A percentile compares a stretch with the other conserved stretches of the same genome.
These are phyloP conservation scores for Neoascochyta sp. DNA, from an alignment of 2,329 filamentous ascomycete species.

Conservation along the genomic window DNA sequence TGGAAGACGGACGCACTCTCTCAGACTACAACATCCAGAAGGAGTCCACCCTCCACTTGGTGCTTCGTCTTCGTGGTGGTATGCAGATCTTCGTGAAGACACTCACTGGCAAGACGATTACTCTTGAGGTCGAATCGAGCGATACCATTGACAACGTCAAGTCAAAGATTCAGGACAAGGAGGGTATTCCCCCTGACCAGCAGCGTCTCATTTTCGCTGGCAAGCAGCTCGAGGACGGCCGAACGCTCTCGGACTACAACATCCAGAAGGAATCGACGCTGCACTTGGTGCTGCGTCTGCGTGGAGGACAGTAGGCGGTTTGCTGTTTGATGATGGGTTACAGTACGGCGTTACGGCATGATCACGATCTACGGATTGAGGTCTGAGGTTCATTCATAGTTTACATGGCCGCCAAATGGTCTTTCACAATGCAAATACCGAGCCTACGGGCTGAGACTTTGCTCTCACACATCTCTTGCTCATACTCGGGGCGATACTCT, in stretches of 20 bases:
- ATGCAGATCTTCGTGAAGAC: constrained; percentile 59
- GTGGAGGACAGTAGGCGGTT: constrained; percentile 50
- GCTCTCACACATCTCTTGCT: constrained; percentile 13
- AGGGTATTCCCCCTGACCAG: constrained; percentile 89
- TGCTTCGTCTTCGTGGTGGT: constrained; percentile 82
- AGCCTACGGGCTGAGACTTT: constrained; percentile 31
- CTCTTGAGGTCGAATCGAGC: constrained; percentile 80
- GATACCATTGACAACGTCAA: constrained; percentile 96
- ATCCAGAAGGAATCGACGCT: constrained; percentile 74
- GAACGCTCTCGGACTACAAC: constrained; percentile 91
- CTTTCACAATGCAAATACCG: constrained; percentile 29
- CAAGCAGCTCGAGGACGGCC: constrained; percentile 89
- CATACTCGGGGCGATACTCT: background rate
- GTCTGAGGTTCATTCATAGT: constrained; percentile 28
- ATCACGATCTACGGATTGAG: constrained; percentile 19
- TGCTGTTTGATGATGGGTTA: constrained; percentile 15
- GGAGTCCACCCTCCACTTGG: constrained; percentile 79
- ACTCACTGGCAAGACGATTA: constrained; percentile 84
- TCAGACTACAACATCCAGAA: constrained; percentile 96
- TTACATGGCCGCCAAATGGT: constrained; percentile 16
- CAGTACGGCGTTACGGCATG: constrained; percentile 33
- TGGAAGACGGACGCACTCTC: constrained; percentile 88
- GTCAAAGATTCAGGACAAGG: constrained; percentile 73
- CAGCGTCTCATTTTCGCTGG: constrained; percentile 91
- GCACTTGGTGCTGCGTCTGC: constrained; percentile 60